A percentile compares a stretch with the other conserved stretches of the same genome.
Conservation (phyloP, 176 grass and related monocot genomes). For the Triticum turgidum region DNA sequence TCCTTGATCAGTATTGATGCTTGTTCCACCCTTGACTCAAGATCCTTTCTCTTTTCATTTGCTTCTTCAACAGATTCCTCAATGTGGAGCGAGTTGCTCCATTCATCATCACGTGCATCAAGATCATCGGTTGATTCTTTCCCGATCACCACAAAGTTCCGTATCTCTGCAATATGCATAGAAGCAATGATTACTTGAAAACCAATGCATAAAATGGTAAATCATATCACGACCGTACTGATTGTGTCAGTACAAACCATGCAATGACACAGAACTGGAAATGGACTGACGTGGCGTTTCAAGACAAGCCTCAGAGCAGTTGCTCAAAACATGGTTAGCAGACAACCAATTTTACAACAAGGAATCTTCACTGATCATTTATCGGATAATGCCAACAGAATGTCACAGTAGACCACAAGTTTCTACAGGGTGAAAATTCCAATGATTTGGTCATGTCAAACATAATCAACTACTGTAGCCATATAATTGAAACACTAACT, state of each 20-base stretch:
- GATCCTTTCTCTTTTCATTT: conserved; percentile 36
- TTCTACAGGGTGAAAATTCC: background rate
- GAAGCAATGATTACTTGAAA: conserved; percentile 7
- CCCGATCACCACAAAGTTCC: conserved; percentile 38
- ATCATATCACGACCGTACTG: background rate
- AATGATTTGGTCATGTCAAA: background rate
- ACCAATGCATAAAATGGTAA: background rate
- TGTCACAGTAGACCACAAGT: background rate
- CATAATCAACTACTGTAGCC: background rate
- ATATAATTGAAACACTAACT: background rate
- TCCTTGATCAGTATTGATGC: conserved; percentile 31
- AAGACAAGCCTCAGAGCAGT: background rate
- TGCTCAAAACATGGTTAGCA: background rate
- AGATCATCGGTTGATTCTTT: conserved; percentile 34
- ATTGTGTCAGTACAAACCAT: background rate
- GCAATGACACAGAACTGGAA: background rate
- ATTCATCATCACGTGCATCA: conserved; percentile 36
- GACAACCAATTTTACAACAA: background rate
- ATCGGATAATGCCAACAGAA: background rate
- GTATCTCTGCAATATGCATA: conserved; percentile 56
- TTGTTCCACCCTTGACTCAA: conserved; percentile 42
- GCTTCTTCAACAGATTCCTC: conserved; percentile 32
- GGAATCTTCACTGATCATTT: background rate
- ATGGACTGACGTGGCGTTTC: background rate
- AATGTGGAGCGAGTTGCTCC: conserved; percentile 24